Evolutionary conservation across 345 rosid genomes (phyloP), one percentile per base, ranked within the genome.

Genomic region (Linum tenue): DNA sequence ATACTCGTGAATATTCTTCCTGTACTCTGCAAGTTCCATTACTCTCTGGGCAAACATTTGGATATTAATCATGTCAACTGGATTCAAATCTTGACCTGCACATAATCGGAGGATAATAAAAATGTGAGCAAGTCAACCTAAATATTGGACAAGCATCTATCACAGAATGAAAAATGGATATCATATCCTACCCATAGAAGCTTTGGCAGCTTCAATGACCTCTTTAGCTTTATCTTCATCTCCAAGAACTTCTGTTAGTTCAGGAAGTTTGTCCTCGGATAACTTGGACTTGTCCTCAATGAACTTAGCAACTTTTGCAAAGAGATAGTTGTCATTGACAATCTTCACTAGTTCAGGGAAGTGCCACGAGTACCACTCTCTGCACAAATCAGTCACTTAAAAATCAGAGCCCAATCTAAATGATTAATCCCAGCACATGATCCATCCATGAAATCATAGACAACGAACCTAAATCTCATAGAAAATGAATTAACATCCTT

Each of bases 361-460:
- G 69, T 94, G 99, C 97, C 97, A 90, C 12, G 97, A 91, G 70
- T 94, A 94, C 97, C 96, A 94, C 78, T 94, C 99, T 66, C 99
- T 94, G 83, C 68, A 70, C 22, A 22, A 77, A 73, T 35, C 43
- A 42, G 70, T n/a, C 65, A 51, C 37, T 31, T 57, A 66, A 39
- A 3, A 42, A 11, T 2, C 35, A 36, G 16, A 56, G 64, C 35
- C 1, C 12, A 17, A 17, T 10, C 53, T 6, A 1, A 48, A 48
- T 9, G 14, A 3, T 38, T 39, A 64, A 35, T 37, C 64, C 56
- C 51, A 73, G 59, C 17, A 36, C 22, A 37, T 57, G 37, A 39
- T 10, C 36, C 12, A 50, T 16, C 2, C 63, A 37, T 22, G 36
- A 39, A 12, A 15, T 36, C 11, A 62, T 7, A 11, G 64, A 39